Evolutionary conservation across 331 rosid species (phyloP), one percentile per base, ranked within the genome.

Genomic region (Rhamnella rubrinervis): DNA sequence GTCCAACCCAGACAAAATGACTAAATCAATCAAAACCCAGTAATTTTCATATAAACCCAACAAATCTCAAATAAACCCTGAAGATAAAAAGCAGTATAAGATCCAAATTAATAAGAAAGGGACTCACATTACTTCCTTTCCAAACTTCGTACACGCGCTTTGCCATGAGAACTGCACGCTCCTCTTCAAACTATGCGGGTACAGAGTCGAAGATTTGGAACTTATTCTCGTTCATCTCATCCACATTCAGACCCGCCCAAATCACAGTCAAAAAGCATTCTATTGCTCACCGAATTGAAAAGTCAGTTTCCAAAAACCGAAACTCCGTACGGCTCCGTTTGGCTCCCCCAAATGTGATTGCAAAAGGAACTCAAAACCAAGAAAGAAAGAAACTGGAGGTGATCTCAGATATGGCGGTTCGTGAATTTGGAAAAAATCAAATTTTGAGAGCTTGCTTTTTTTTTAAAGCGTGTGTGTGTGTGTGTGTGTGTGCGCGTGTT

Each of bases 101-200:
- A 47, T 49, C 49, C 55, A 6, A 70, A 71, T 74, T 46, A 51
- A 17, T 53, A 7, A 8, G 44, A 51, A 41, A 5, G 63, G 66
- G 52, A 59, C 87, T 84, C 83, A 91, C 95, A 78, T 91, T 91
- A 71, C 89, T 84, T 81, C 95, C 95, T 83, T 83, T 88, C 95
- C 97, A 90, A 74, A 75, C 87, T 86, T 90, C 84, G 80, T 88
- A 86, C 69, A 90, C 95, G 87, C 92, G 98, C 90, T 81, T 87
- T 44, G 96, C 96, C 98, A 92, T 92, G 83, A 77, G 78, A 71
- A 64, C 38, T 38, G 47, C 60, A 69, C 73, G 59, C 77, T 70
- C 58, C 56, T 47, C 20, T 55, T 46, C 56, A 31, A 41, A 65
- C 85, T 84, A 76, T 9, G 75, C 72, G 64, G 68, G 80, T 61